These are phyloP conservation scores for Claviceps lovelessii DNA, from an alignment of 2,329 filamentous ascomycete species.

Conservation along the genomic window DNA sequence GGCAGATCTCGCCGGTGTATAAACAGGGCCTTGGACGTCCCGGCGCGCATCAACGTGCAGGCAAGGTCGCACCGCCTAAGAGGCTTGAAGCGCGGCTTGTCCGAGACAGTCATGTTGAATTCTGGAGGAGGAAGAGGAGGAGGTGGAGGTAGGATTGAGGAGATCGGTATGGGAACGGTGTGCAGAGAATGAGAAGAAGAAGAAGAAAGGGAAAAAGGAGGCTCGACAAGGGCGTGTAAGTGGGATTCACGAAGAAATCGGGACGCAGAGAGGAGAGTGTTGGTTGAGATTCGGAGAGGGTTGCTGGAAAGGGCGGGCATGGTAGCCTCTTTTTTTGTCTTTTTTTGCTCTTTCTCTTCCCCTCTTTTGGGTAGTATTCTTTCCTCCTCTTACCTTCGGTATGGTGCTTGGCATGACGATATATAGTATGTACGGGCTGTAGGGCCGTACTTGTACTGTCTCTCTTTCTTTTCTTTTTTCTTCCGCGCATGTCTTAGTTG, in stretches of 20 bases:
- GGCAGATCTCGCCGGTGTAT: constrained; percentile 41
- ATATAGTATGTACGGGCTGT: not conserved
- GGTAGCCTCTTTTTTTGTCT: too few species aligned
- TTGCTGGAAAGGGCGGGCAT: too few species aligned
- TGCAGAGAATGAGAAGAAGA: too few species aligned
- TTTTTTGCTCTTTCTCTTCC: not conserved
- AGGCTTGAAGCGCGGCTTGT: not conserved
- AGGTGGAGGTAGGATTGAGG: too few species aligned
- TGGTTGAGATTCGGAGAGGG: too few species aligned
- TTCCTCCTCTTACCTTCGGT: not conserved
- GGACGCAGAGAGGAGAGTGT: too few species aligned
- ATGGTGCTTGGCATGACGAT: not conserved
- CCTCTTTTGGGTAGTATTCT: not conserved
- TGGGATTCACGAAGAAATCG: too few species aligned
- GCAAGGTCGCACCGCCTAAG: constrained; percentile 18
- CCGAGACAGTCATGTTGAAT: not conserved
- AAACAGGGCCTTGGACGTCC: constrained; percentile 48
- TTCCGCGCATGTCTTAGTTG: too few species aligned
- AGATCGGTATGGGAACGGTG: too few species aligned
- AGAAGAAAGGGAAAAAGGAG: too few species aligned
- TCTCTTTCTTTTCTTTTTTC: not conserved
- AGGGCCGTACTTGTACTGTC: not conserved
- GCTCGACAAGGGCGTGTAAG: too few species aligned
- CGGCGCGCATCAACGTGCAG: constrained; percentile 47
- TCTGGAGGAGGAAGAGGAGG: not conserved